Base-by-base conservation (phyloP, 495 filamentous ascomycete species). In the Letharia lupina region DNA sequence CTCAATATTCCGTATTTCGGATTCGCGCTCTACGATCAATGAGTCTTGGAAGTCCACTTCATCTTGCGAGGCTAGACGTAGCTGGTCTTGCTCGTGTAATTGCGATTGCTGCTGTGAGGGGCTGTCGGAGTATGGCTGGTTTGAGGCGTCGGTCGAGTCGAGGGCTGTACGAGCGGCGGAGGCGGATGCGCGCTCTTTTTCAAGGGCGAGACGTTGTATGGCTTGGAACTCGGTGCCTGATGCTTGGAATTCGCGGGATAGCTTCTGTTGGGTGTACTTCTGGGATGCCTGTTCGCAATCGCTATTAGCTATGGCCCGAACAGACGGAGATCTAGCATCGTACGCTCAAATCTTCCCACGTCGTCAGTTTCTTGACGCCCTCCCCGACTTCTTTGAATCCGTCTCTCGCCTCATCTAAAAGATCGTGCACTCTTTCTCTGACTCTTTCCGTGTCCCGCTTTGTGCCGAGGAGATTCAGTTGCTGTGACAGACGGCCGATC, bases 1-100 rank as follows among this genome's bases (percentile, higher is more conserved):
- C 77, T 99, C 94, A 72, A 99, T 98, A 71, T 94, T 91, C 41
- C 93, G 87, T 70, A 99, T 99, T 80, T 98, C 94, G 31, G 88
- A 83, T 75, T 99, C 94, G 23, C 94, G 91, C 81, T 98, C 93
- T 67, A 93, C 85, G 73, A 99, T 98, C 44, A 99, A 78, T 15
- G 88, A 86, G 67, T 98, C 95, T 72, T 99, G 95, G 79, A 98
- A 99, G 72, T 98, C 92, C 61, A 99, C 94, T 71, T 99, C 94
- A 72, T 90, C 88, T 74, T 99, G 94, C 45, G 91, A 84, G 2
- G 94, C 94, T 2, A 98, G 83, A 20, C 88, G 89, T 37, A 88
- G 79, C 70, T 90, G 84, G 69, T 94, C 86, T 72, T 93, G 85
- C 63, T 93, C 82, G 71, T 92, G 89, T 62, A 84, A 80, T 62